Conservation (phyloP, 805 yeast species). For the Teunomyces barrocoloradensis region DNA sequence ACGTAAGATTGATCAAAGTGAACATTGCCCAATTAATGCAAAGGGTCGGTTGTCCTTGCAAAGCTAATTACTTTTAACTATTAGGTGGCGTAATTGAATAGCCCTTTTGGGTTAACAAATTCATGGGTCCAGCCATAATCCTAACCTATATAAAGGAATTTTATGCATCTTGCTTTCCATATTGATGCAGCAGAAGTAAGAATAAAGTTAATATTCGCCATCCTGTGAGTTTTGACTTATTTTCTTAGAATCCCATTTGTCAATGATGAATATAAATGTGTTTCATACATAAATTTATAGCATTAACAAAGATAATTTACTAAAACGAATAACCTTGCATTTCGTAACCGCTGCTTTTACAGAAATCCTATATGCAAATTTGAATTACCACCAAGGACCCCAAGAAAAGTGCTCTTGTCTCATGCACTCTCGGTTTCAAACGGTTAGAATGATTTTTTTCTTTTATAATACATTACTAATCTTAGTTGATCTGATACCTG, state of each 20-base stretch:
- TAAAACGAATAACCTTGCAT: neutral
- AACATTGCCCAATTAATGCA: neutral
- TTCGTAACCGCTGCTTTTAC: neutral
- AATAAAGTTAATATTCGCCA: neutral
- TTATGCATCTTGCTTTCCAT: neutral
- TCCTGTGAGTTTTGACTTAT: constrained; percentile 2
- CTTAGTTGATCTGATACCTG: neutral
- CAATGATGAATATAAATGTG: neutral
- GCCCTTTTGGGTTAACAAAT: neutral
- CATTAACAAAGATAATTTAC: neutral
- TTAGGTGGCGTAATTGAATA: neutral
- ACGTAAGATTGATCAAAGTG: neutral
- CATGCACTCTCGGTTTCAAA: neutral
- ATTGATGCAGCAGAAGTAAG: constrained; percentile 1
- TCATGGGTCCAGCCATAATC: neutral
- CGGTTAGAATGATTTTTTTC: neutral
- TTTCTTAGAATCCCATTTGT: neutral
- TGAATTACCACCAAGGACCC: neutral
- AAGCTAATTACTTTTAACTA: neutral
- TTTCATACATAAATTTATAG: constrained; percentile 1
- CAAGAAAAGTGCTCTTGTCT: neutral
- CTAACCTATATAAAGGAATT: neutral
- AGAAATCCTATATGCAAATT: neutral
- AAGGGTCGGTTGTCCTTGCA: neutral
- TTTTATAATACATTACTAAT: neutral